Conservation (phyloP, 768 basidiomycete species). For the Panaeolus cyanescens region DNA sequence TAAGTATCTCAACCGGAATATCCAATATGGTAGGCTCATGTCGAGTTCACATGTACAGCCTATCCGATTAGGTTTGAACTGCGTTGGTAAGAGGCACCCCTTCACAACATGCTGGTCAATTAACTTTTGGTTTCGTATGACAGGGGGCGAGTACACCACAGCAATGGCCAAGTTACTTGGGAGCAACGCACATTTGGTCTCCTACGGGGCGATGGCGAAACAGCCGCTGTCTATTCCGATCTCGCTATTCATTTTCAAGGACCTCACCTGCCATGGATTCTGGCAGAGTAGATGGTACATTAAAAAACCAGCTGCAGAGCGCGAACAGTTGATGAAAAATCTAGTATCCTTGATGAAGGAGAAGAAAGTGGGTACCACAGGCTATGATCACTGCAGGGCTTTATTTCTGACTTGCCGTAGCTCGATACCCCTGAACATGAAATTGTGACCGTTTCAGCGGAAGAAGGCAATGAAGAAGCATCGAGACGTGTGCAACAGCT, state of each 20-base stretch:
- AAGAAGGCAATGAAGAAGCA: slow-evolving; percentile 39
- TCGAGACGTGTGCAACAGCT: slow-evolving; percentile 48
- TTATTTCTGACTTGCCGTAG: slow-evolving; percentile 34
- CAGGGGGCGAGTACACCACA: slow-evolving; percentile 66
- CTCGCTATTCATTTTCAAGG: slow-evolving; percentile 83
- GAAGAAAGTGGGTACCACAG: slow-evolving; percentile 46
- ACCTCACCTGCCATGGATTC: slow-evolving; percentile 74
- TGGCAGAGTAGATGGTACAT: slow-evolving; percentile 79
- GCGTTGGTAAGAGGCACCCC: slow-evolving; percentile 38
- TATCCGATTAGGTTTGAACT: slow-evolving; percentile 51
- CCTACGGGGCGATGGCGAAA: slow-evolving; percentile 92
- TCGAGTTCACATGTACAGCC: slow-evolving; percentile 24
- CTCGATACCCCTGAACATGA: slow-evolving; percentile 71
- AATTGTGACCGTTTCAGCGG: slow-evolving; percentile 52
- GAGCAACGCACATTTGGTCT: slow-evolving; percentile 70
- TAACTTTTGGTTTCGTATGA: neutral
- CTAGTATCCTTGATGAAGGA: slow-evolving; percentile 55
- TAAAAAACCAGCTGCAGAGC: slow-evolving; percentile 46
- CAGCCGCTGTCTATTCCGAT: slow-evolving; percentile 77
- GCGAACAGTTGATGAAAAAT: slow-evolving; percentile 49
- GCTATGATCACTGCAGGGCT: neutral
- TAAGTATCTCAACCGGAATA: slow-evolving; percentile 21
- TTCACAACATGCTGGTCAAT: neutral
- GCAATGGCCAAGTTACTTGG: slow-evolving; percentile 71
- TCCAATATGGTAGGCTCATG: slow-evolving; percentile 1